These are phyloP conservation scores for Pluteus cervinus DNA, from an alignment of 768 basidiomycete genomes.

Conservation along the genomic window DNA sequence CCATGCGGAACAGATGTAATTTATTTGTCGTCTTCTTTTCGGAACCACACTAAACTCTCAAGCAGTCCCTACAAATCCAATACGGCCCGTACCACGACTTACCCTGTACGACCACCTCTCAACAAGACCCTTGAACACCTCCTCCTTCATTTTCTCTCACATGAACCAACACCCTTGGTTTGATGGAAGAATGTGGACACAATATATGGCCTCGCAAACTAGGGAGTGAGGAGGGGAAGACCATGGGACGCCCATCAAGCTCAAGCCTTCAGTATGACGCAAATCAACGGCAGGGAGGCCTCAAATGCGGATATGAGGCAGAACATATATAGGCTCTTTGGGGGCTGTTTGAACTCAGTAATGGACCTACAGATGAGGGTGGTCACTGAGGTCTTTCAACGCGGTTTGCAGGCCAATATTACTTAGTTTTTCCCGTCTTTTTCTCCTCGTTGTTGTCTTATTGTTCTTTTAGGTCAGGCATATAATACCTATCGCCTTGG, in stretches of 20 bases:
- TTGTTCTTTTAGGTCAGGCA: conserved; percentile 50
- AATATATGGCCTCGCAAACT: conserved; percentile 67
- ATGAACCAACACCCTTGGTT: conserved; percentile 51
- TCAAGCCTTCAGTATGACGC: conserved; percentile 62
- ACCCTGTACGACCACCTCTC: conserved; percentile 76
- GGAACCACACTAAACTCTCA: conserved; percentile 36
- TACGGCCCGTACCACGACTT: conserved; percentile 30
- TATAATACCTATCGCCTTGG: conserved; percentile 62
- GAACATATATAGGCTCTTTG: conserved; percentile 64
- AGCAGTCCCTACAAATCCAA: too few relatives aligned
- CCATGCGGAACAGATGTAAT: conserved; percentile 57
- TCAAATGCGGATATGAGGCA: conserved; percentile 34
- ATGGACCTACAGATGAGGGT: conserved; percentile 70
- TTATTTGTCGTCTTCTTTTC: conserved; percentile 77
- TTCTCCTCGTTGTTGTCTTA: conserved; percentile 1
- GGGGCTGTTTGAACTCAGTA: conserved; percentile 66
- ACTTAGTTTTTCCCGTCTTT: conserved; percentile 14
- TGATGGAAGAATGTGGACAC: conserved; percentile 70
- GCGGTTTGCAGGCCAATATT: conserved; percentile 60
- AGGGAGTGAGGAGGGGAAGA: conserved; percentile 65
- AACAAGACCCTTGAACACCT: conserved; percentile 59
- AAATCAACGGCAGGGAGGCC: conserved; percentile 18
- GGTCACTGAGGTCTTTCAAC: conserved; percentile 58
- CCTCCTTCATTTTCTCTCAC: conserved; percentile 60
- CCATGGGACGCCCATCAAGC: conserved; percentile 80